These are phyloP conservation scores for Ustilago tritici DNA, from an alignment of 1,284 basidiomycete genomes.

Conservation along the genomic window DNA sequence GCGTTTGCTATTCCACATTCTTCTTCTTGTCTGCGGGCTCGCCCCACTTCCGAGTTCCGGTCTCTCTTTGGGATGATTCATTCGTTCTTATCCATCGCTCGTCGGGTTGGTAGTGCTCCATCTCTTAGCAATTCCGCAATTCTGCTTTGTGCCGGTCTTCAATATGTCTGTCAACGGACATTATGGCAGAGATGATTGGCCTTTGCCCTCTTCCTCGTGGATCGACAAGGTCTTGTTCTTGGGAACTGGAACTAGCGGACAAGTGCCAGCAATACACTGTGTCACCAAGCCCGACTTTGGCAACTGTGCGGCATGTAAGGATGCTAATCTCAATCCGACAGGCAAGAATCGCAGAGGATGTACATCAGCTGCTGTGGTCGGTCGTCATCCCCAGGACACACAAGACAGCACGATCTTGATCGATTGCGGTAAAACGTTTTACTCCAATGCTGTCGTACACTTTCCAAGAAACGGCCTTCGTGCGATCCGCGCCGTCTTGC, in stretches of 20 bases:
- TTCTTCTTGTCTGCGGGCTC: neutral
- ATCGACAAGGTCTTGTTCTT: conserved; percentile 59
- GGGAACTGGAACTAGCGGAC: conserved; percentile 65
- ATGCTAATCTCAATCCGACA: conserved; percentile 52
- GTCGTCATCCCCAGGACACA: conserved; percentile 26
- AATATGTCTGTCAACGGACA: conserved; percentile 9
- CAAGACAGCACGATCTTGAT: conserved; percentile 59
- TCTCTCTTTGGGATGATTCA: conserved; percentile 6
- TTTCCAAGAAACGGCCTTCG: conserved; percentile 55
- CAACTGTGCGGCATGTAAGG: conserved; percentile 57
- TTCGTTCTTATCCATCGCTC: conserved; percentile 1
- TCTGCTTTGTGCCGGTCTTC: neutral
- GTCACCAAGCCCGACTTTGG: conserved; percentile 50
- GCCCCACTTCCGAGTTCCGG: conserved; percentile 11
- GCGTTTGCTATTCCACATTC: conserved; percentile 25
- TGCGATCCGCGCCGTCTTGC: conserved; percentile 59
- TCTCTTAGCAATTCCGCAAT: neutral
- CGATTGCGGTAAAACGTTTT: conserved; percentile 68
- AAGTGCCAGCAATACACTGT: conserved; percentile 64
- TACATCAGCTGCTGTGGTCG: conserved; percentile 49
- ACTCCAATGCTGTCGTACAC: conserved; percentile 49
- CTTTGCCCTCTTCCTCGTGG: conserved; percentile 44
- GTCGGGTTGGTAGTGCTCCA: neutral
- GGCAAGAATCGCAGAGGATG: conserved; percentile 63
- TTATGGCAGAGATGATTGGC: conserved; percentile 14